Base-by-base conservation (phyloP, 805 yeast species). In the Lachancea meyersii region DNA sequence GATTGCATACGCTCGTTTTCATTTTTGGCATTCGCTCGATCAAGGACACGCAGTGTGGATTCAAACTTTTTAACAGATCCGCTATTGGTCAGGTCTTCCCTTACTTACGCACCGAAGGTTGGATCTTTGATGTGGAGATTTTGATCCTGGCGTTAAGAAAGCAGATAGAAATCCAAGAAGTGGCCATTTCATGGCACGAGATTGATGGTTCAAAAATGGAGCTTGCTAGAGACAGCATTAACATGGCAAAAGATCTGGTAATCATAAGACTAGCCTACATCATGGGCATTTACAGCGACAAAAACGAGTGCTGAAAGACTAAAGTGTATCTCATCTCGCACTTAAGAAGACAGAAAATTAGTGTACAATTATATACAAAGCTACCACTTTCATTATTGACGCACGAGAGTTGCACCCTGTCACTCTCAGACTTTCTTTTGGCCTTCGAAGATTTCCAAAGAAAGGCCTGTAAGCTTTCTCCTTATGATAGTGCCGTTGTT, bases 41-140 rank as follows among this genome's bases (percentile, higher is more conserved):
- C 47, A 78, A 82, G 47, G 98, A 93, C 63, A 93, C 98, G 9
- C 98, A 93, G 68, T 93, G 98, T 68, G 98, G 98, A 2, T 93
- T 93, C 69, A 93, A 93, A 64, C 67, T 93, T 63, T 93, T 91
- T 64, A 86, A 91, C 52, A 75, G 79, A 47, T 67, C 71, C 7
- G 82, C 96, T 0, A 75, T 81, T 19, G 57, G 54, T 14, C 55
- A 55, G 41, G 85, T 93, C 33, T 87, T 88, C 63, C 96, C 97
- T 2, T 80, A 75, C 51, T 76, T 93, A 84, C 97, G 91, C 62
- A 91, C 95, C 9, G 98, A 93, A 64, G 81, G 97, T 40, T 93
- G 98, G 98, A 93, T 93, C 28, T 93, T 93, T 64, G 98, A 93
- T 59, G 97, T 93, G 24, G 98, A 93, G 67, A 77, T 91, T 13